Evolutionary conservation across 1,284 basidiomycete species (phyloP).

Genomic region (Pisolithus thermaeus): DNA sequence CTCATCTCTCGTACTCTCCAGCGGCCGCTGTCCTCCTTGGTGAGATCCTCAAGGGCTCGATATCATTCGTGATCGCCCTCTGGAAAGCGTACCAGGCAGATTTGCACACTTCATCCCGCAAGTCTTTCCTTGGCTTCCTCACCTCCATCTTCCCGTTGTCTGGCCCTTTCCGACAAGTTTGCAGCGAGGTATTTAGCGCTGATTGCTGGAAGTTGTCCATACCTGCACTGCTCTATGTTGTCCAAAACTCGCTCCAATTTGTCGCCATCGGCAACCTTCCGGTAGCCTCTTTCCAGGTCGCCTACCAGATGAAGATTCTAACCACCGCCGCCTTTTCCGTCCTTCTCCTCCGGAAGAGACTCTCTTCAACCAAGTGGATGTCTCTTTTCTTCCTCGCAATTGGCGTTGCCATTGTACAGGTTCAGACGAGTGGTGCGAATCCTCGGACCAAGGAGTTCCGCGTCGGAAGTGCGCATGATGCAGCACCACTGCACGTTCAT

Average conservation of each 20-base stretch:
- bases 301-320: constrained; percentile 94
- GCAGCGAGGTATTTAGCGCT: constrained; percentile 58
- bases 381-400: constrained; percentile 79
- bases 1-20: constrained; percentile 79
- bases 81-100: constrained; percentile 39
- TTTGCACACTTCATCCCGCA: constrained; percentile 37
- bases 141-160: constrained; percentile 36
- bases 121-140: constrained; percentile 37
- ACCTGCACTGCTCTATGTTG: constrained; percentile 92
- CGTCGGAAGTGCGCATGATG: constrained; percentile 54
- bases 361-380: constrained; percentile 77
- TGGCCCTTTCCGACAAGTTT: constrained; percentile 48
- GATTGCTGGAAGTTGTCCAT: constrained; percentile 98
- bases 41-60: constrained; percentile 88
- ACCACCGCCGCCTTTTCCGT: constrained; percentile 94
- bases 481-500: constrained; percentile 36
- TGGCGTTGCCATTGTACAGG: constrained; percentile 89
- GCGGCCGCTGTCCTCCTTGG: constrained; percentile 91
- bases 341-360: constrained; percentile 68
- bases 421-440: constrained; percentile 48
- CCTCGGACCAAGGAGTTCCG: constrained; percentile 22
- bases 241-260: constrained; percentile 95
- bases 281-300: constrained; percentile 89
- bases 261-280: constrained; percentile 89
- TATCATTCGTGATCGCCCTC: constrained; percentile 77